These are phyloP conservation scores for Aspergillus aculeatinus DNA, from an alignment of 2,329 filamentous ascomycete genomes.

Conservation along the genomic window DNA sequence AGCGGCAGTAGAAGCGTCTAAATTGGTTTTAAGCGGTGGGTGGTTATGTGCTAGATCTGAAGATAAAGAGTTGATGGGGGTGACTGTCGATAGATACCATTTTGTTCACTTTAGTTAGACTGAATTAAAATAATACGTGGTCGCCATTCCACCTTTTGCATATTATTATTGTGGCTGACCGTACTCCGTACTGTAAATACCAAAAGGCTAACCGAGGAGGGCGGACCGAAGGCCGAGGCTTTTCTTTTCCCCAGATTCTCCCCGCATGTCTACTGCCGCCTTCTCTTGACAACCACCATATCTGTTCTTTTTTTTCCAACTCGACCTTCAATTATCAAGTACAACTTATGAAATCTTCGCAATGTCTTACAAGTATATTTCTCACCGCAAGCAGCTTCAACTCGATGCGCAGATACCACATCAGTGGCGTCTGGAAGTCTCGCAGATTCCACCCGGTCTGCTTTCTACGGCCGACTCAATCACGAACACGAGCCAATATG, in stretches of 20 bases:
- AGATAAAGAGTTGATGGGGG: neutral
- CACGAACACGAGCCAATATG: constrained; percentile 32
- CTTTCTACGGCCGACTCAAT: constrained; percentile 38
- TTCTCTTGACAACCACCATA: too few species aligned
- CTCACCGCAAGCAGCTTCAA: constrained; percentile 40
- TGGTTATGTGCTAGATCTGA: neutral
- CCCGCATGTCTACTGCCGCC: neutral
- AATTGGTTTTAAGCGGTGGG: neutral
- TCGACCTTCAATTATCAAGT: neutral
- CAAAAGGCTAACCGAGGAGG: neutral
- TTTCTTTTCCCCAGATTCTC: neutral
- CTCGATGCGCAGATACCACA: constrained; percentile 40
- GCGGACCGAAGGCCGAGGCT: neutral
- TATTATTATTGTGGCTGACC: neutral
- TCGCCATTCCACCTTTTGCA: neutral
- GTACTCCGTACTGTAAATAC: neutral
- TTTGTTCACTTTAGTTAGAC: neutral
- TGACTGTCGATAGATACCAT: neutral
- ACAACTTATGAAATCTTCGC: neutral
- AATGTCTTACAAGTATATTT: constrained; percentile 32
- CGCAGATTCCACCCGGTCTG: constrained; percentile 36
- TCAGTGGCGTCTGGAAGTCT: constrained; percentile 39
- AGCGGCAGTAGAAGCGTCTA: neutral
- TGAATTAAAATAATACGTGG: neutral
- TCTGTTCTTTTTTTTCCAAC: neutral